Base-by-base conservation (phyloP, 176 grass and related monocot genomes). In the Bromus sterilis region DNA sequence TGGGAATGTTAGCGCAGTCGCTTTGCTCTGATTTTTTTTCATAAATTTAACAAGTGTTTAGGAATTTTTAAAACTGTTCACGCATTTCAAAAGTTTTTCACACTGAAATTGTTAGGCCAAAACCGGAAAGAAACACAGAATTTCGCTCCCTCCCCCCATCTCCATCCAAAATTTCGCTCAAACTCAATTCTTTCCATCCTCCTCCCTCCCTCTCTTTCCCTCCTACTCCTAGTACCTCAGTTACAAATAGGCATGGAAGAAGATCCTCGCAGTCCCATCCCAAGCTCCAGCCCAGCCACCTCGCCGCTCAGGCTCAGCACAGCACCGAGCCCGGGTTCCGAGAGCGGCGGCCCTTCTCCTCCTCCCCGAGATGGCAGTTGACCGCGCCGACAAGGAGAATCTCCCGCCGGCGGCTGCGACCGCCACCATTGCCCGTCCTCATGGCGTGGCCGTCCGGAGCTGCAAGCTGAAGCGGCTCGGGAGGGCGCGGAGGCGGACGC, bases 161-260 rank as follows among this genome's bases (percentile, higher is more conserved):
- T 8, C 20, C 4, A 35, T 6, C n/a, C 35, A 79, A 65, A 9
- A 5, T 51, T 32, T 10, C 39, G 25, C 63, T 2, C 9, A 26
- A 83, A 67, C 48, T 84, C 69, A 69, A 88, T 84, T 75, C 51
- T 39, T n/a, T 13, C 7, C 15, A 42, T 16, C 33, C 43, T 20
- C 36, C 32, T 66, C 62, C 32, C 4, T 31, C 74, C 62, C 0
- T 14, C n/a, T n/a, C n/a, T n/a, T n/a, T n/a, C n/a, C n/a, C n/a
- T n/a, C n/a, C n/a, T n/a, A n/a, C n/a, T n/a, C n/a, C n/a, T n/a
- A n/a, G n/a, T n/a, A n/a, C 65, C 74, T 24, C 1, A 9, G 61
- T 32, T 75, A 84, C 87, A 89, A 76, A 69, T 89, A 89, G 49
- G 56, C 82, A 84, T n/a, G n/a, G n/a, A 80, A 60, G 69, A n/a